Conservation (phyloP, 225 moss, liverwort and hornwort genomes). For the Sphagnum contortum region DNA sequence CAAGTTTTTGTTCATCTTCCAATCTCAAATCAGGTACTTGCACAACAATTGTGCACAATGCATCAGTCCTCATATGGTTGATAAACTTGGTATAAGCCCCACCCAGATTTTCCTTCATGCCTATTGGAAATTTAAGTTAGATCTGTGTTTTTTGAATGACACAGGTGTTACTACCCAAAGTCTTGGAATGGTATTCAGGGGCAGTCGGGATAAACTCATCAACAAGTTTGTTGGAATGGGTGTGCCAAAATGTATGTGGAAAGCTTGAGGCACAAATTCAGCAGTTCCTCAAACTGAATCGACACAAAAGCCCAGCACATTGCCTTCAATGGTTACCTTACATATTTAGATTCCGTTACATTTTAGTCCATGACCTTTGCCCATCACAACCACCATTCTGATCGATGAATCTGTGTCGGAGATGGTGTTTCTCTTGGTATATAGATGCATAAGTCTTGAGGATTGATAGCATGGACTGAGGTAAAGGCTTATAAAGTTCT, state of each 20-base stretch:
- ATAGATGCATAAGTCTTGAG: too few relatives aligned
- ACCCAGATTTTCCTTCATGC: too few relatives aligned
- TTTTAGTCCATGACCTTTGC: conserved; percentile 71
- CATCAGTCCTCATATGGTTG: too few relatives aligned
- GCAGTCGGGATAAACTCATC: conserved; percentile 35
- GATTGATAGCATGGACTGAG: too few relatives aligned
- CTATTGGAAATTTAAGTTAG: too few relatives aligned
- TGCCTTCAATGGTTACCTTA: conserved; percentile 73
- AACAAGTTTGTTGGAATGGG: conserved; percentile 37
- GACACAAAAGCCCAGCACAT: conserved; percentile 41
- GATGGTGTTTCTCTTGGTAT: too few relatives aligned
- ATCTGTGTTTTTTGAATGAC: too few relatives aligned
- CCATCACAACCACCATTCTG: conserved; percentile 12
- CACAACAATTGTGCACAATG: background rate
- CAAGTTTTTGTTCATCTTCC: background rate
- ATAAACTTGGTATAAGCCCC: too few relatives aligned
- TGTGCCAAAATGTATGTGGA: conserved; percentile 43
- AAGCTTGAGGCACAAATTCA: conserved; percentile 51
- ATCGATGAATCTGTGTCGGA: too few relatives aligned
- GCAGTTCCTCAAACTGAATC: conserved; percentile 41
- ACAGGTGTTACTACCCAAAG: conserved; percentile 68
- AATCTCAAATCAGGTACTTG: background rate
- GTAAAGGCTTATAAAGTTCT: too few relatives aligned
- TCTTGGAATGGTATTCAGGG: conserved; percentile 73
- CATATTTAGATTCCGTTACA: conserved; percentile 72